Percentiles rank a stretch among this genome's conserved stretches.
These are phyloP conservation scores for Podospora sp. DNA, from an alignment of 495 filamentous ascomycete species.

Conservation along the genomic window DNA sequence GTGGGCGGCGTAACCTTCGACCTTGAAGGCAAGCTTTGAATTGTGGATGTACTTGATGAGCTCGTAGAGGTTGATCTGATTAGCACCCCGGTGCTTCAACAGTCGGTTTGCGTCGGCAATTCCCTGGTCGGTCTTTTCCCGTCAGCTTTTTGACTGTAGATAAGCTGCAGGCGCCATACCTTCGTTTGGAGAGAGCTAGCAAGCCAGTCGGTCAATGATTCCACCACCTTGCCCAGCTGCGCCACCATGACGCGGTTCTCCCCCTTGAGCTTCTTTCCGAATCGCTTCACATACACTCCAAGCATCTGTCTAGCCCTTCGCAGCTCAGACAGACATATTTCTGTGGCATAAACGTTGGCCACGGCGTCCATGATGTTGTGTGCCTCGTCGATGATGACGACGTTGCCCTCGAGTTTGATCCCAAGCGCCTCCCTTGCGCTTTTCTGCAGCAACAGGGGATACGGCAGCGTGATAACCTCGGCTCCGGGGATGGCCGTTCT, in stretches of 20 bases:
- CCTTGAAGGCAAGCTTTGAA: constrained; percentile 91
- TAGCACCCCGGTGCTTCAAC: constrained; percentile 82
- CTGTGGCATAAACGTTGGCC: constrained; percentile 79
- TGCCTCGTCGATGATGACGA: constrained; percentile 94
- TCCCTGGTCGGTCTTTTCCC: constrained; percentile 52
- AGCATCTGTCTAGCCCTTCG: constrained; percentile 72
- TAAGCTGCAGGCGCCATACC: constrained; percentile 32
- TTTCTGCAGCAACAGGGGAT: constrained; percentile 85
- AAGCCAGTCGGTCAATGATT: constrained; percentile 71
- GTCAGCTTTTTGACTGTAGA: background rate
- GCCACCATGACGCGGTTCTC: constrained; percentile 92
- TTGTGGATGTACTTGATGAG: constrained; percentile 84
- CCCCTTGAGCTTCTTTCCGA: constrained; percentile 79
- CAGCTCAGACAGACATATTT: constrained; percentile 72
- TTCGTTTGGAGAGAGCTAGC: constrained; percentile 47
- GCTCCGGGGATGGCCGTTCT: constrained; percentile 77
- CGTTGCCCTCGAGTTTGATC: constrained; percentile 81
- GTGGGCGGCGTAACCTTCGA: constrained; percentile 80
- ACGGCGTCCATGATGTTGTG: constrained; percentile 98
- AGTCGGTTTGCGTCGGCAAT: constrained; percentile 66
- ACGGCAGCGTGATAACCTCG: constrained; percentile 93
- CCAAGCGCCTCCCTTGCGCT: constrained; percentile 86
- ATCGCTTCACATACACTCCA: constrained; percentile 80
- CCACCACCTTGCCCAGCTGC: constrained; percentile 78
- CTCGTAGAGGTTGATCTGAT: constrained; percentile 93